Evolutionary conservation across 2,329 filamentous ascomycete genomes (phyloP), one percentile per base, ranked within the genome.

Genomic region (Fusarium sp.): DNA sequence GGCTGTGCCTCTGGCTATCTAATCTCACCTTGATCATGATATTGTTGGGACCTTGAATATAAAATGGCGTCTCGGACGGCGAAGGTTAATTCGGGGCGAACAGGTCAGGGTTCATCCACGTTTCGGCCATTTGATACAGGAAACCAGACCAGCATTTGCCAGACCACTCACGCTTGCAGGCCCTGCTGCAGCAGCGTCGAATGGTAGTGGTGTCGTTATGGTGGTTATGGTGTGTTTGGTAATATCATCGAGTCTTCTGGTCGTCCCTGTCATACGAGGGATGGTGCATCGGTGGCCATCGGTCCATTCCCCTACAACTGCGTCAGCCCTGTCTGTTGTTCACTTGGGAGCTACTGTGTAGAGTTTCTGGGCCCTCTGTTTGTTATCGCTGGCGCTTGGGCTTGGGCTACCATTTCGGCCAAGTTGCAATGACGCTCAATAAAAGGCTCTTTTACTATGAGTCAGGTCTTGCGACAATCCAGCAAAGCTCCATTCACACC

Each of bases 171-270:
- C 36, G 49, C 37, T 37, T 52, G 44, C 51, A 63, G 49, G 27
- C 42, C 48, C 35, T 51, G 49, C 36, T 35, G 50, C 55, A 56
- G 60, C 50, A 52, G 59, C 53, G 63, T 69, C 65, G 56, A 61
- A 68, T 56, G 67, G 60, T 63, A 44, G 60, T 69, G 67, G 67
- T 69, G 67, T 69, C 63, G 67, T 49, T 48, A 61, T 69, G 67
- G 67, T 69, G 65, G 67, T 49, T 48, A 61, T 69, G 67, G 67
- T 69, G 65, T 69, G 67, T 63, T 70, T 61, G 57, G 48, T 38
- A 46, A 46, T 44, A 57, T 65, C 48, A 15, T 49, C 52, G 45
- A 49, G 49, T 61, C 47, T 52, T 56, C 61, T 55, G 37, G 57
- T 39, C 53, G 63, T 46, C 57, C 62, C 49, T 48, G 62, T 39